Evolutionary conservation across 1,284 basidiomycete species (phyloP), one percentile per base, ranked within the genome.

Genomic region (Rhodotorula sp.): DNA sequence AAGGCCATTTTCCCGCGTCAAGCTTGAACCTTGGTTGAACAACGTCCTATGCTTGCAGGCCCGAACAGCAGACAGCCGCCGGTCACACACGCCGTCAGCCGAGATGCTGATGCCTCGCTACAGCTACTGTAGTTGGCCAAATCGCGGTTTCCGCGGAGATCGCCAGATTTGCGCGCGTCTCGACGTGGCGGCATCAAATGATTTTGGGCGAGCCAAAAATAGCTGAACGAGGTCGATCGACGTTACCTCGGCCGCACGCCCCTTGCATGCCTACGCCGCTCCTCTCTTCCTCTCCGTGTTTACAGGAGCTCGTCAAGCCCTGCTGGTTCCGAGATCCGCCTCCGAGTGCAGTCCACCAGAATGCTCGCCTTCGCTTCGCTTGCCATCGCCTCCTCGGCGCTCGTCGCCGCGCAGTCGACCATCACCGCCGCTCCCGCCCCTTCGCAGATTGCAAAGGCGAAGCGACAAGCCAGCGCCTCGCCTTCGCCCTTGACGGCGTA

Each of bases 401-500:
- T 56, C 52, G 54, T 56, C 8, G 34, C 21, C 23, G 60, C 72
- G 2, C 29, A 54, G 51, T 39, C 58, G 34, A 64, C 69, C 29
- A 65, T 72, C 61, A 72, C 70, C 1, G 26, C 59, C 3, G 70
- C 70, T 2, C 70, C 70, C 1, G 63, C 70, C 7, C 57, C 67
- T 1, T 57, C 67, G 16, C 60, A 65, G 61, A n/a, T 67, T 31
- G 54, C 56, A 10, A 29, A 52, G 31, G 70, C 70, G 2, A 34
- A 29, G 56, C 51, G 43, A n/a, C 62, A 58, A 52, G 64, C 64
- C 8, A 59, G 58, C 10, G 39, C 54, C 0, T 47, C 59, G 21
- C 67, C 71, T 2, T 64, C 52, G 8, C 70, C 74, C 0, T 56
- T 75, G 3, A 75, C 74, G 12, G 58, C 64, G 26, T 71, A 71